Percentiles rank a stretch among this genome's conserved stretches.
Evolutionary conservation across 768 basidiomycete species (phyloP).

Genomic region (Suillus luteus): DNA sequence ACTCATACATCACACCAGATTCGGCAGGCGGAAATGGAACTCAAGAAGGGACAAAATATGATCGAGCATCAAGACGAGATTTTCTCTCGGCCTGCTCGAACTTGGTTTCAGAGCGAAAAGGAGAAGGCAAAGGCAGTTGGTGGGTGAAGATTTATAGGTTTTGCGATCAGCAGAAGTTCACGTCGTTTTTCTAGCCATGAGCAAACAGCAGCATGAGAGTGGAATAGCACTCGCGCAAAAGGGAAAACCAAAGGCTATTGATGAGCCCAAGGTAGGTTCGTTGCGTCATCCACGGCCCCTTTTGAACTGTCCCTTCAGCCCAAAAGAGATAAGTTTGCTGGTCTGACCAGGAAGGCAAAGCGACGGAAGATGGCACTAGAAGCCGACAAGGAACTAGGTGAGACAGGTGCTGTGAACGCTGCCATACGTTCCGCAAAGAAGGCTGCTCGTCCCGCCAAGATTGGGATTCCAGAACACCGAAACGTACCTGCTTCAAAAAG

Average conservation of each 20-base stretch:
- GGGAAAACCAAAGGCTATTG: constrained; percentile 39
- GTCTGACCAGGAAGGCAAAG: constrained; percentile 85
- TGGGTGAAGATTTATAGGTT: constrained; percentile 32
- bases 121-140: constrained; percentile 84
- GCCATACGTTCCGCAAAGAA: constrained; percentile 91
- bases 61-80: constrained; percentile 93
- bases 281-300: constrained; percentile 1
- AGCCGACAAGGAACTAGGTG: constrained; percentile 67
- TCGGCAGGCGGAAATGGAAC: constrained; percentile 92
- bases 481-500: constrained; percentile 35
- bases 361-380: constrained; percentile 86
- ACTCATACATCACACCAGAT: constrained; percentile 47
- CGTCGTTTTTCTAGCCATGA: constrained; percentile 51
- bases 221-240: constrained; percentile 44
- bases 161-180: constrained; percentile 12
- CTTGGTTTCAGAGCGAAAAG: constrained; percentile 95
- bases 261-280: constrained; percentile 43
- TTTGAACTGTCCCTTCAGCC: constrained; percentile 43
- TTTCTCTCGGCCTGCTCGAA: constrained; percentile 87
- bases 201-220: constrained; percentile 74
- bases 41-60: constrained; percentile 94
- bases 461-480: constrained; percentile 55
- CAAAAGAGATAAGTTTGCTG: constrained; percentile 76
- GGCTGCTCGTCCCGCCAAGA: constrained; percentile 69
- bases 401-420: constrained; percentile 57